These are phyloP conservation scores for Mesembryanthemum crystallinum DNA, from an alignment of 148 eudicot genomes.

Conservation along the genomic window DNA sequence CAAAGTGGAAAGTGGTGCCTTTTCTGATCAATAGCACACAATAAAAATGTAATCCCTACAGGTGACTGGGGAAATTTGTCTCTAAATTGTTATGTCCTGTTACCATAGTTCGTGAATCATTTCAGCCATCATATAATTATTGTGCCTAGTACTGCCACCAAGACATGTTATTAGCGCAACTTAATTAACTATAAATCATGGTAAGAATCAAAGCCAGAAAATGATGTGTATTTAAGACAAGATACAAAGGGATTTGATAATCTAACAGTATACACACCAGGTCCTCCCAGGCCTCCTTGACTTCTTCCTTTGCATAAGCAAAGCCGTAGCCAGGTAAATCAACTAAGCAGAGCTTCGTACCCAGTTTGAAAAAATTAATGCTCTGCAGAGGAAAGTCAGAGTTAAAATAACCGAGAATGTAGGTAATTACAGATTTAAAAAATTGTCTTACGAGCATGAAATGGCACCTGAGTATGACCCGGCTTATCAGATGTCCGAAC, in stretches of 20 bases:
- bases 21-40: too few relatives aligned
- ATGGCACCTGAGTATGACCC: constrained; percentile 85
- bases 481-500: constrained; percentile 97
- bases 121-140: neutral
- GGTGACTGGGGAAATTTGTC: neutral
- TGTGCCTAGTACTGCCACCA: neutral
- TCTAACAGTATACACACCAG: constrained; percentile 54
- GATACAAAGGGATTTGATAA: neutral
- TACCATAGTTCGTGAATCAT: neutral
- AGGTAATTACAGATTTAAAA: neutral
- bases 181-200: neutral
- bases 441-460: constrained; percentile 13
- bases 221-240: neutral
- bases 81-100: neutral
- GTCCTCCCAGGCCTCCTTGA: constrained; percentile 96
- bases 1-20: neutral
- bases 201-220: constrained; percentile 1
- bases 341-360: constrained; percentile 72
- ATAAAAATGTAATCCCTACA: neutral
- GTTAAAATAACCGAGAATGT: neutral
- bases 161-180: neutral
- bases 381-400: constrained; percentile 50
- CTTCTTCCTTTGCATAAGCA: constrained; percentile 98
- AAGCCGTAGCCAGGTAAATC: constrained; percentile 98
- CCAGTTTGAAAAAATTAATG: constrained; percentile 88